Base-by-base conservation (phyloP, 768 basidiomycete species). In the Boletus vermiculosoides region DNA sequence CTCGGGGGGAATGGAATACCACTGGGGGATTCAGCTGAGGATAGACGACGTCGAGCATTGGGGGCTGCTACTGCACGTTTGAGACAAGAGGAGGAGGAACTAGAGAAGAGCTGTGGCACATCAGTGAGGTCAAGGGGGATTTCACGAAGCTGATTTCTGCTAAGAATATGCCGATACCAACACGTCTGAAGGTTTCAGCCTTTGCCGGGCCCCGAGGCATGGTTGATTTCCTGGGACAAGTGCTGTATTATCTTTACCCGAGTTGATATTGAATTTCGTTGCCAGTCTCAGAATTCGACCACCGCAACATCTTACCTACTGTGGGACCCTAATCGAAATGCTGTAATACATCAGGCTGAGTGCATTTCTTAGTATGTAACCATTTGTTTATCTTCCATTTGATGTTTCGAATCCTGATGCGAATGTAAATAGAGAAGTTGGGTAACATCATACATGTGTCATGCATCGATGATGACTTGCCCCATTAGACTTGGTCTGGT, bases 51-150 rank as follows among this genome's bases (percentile, higher is more conserved):
- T 44, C 76, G 79, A 50, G 67, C 83, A 46, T 66, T 88, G 36
- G 80, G 83, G 13, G 90, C 90, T 15, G 83, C 87, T 1, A 79
- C 83, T 71, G 75, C 71, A 28, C 79, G 90, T 30, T 65, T 90
- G 54, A 76, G 73, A 64, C 80, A 75, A 60, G 83, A 88, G 61
- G 89, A 90, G 54, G 83, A 90, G 62, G 85, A 89, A 58, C 68
- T 90, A 18, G 89, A 90, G 66, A 75, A 82, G 44, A 83, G 81
- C 52, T 90, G 89, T 70, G 89, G 88, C 25, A 90, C 87, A 42
- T 69, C 63, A 31, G 50, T 50, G 44, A 51, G 36, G 28, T 50
- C 59, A 20, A 45, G 42, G 13, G 25, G 8, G 31, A 39, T 34
- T 45, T 50, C 33, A 41, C 2, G 4, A 40, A 40, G 33, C 25